Evolutionary conservation across 78 protist genomes (phyloP).

Genomic region (Dictyostelium discoideum): DNA sequence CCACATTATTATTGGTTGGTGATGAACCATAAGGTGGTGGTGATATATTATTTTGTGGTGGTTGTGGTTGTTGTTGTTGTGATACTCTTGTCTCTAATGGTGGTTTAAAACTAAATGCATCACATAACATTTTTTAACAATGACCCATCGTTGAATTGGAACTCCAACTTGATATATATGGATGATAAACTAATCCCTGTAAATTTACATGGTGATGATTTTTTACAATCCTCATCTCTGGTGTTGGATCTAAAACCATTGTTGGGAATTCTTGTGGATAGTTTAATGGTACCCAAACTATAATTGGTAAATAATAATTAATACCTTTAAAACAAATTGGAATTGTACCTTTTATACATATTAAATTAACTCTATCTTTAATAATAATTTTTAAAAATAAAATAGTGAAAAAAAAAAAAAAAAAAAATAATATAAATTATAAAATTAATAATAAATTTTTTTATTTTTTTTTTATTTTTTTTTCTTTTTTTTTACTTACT

Average conservation of each 20-base stretch:
- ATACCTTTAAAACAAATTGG: conserved; percentile 50
- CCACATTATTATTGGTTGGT: not conserved
- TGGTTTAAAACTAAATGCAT: conserved; percentile 49
- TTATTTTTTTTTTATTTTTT: not conserved
- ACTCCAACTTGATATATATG: conserved; percentile 39
- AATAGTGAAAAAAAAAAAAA: no score
- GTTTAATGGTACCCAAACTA: conserved; percentile 36
- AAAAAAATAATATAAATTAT: not conserved
- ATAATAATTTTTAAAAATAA: not conserved
- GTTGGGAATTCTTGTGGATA: conserved; percentile 57
- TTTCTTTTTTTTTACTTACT: not conserved
- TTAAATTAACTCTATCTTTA: conserved; percentile 43
- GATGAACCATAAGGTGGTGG: not conserved
- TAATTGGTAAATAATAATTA: conserved; percentile 48
- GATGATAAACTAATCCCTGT: conserved; percentile 38
- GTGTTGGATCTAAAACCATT: conserved; percentile 60
- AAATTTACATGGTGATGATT: conserved; percentile 52
- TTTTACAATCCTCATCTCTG: conserved; percentile 59
- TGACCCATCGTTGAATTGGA: conserved; percentile 13
- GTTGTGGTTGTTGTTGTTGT: not conserved
- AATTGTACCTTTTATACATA: conserved; percentile 56
- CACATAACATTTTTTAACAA: conserved; percentile 35
- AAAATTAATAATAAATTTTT: not conserved
- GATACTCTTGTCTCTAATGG: conserved; percentile 6
- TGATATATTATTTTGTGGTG: not conserved